Percentiles rank a stretch among this genome's conserved stretches.
phyloP scores from a whole-genome alignment of 352 stramenopile species.

The Phytophthora foliorum region DNA sequence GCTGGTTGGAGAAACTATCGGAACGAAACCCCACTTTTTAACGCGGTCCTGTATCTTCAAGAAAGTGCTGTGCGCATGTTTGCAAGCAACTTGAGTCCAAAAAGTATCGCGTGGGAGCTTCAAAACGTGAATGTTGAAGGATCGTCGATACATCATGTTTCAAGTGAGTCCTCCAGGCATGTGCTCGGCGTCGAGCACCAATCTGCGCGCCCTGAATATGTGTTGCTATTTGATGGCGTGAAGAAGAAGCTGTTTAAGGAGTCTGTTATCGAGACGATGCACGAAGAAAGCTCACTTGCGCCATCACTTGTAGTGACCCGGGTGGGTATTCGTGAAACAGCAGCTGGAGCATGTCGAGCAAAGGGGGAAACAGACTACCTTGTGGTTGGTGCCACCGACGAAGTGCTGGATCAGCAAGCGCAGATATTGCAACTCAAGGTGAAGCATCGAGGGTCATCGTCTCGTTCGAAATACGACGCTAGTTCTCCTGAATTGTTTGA shows the following conservation, averaged over 20 bases:
- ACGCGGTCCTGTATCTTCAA: conserved; percentile 67
- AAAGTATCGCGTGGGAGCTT: conserved; percentile 63
- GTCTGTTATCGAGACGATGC: conserved; percentile 74
- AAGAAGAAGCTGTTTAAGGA: conserved; percentile 77
- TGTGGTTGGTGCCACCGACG: conserved; percentile 62
- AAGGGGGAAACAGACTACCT: conserved; percentile 60
- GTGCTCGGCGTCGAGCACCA: conserved; percentile 47
- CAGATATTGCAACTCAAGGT: conserved; percentile 76
- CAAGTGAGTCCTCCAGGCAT: conserved; percentile 42
- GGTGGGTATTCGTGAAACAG: conserved; percentile 36
- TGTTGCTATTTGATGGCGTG: conserved; percentile 75
- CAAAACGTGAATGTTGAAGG: conserved; percentile 77
- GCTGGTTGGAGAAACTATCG: conserved; percentile 77
- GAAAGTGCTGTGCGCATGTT: conserved; percentile 54
- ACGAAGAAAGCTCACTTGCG: conserved; percentile 68
- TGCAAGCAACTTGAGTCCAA: conserved; percentile 40
- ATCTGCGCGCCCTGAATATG: conserved; percentile 59
- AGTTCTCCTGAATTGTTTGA: conserved; percentile 62
- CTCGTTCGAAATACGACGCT: conserved; percentile 65
- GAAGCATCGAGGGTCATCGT: conserved; percentile 69
- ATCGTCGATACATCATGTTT: conserved; percentile 71
- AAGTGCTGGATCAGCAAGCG: conserved; percentile 68
- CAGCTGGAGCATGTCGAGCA: neutral
- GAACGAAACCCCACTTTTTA: conserved; percentile 73
- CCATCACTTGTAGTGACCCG: conserved; percentile 62